Base-by-base conservation (phyloP, 257 asterid genomes). In the Verbascum thapsus region DNA sequence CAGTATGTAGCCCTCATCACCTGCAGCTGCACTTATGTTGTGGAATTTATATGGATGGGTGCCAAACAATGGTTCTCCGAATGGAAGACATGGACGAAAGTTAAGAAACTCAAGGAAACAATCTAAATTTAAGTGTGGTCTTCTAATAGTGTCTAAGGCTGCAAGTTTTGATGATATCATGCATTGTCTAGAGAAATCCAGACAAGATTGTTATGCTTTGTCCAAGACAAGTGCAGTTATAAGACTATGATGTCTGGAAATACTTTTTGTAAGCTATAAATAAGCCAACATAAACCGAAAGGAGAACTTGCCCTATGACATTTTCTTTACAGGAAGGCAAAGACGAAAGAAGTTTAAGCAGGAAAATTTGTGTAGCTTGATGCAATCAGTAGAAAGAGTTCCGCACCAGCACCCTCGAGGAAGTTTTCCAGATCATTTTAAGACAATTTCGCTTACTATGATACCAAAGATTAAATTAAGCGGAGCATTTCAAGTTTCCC, bases 371-470 rank as follows among this genome's bases (percentile, higher is more conserved):
- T n/a, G n/a, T n/a, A n/a, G n/a, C n/a, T n/a, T n/a, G n/a, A n/a
- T n/a, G n/a, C n/a, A n/a, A n/a, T n/a, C n/a, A n/a, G n/a, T n/a
- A n/a, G n/a, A n/a, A n/a, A n/a, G n/a, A n/a, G n/a, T n/a, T n/a
- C n/a, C n/a, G n/a, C n/a, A n/a, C n/a, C n/a, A n/a, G n/a, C n/a
- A n/a, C n/a, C n/a, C n/a, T n/a, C n/a, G n/a, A n/a, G n/a, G n/a
- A n/a, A n/a, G n/a, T n/a, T n/a, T n/a, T n/a, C n/a, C n/a, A n/a
- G n/a, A n/a, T n/a, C n/a, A n/a, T n/a, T n/a, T n/a, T n/a, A n/a
- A n/a, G n/a, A 8, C 54, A 42, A 7, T 43, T 34, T 43, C 48
- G 55, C 41, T 58, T 58, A 64, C 63, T 19, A 66, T 49, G 54
- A 34, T 73, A 68, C 70, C 13, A 41, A 64, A n/a, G n/a, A n/a